phyloP scores from a whole-genome alignment of 345 rosid genomes.

The Bretschneidera sinensis region DNA sequence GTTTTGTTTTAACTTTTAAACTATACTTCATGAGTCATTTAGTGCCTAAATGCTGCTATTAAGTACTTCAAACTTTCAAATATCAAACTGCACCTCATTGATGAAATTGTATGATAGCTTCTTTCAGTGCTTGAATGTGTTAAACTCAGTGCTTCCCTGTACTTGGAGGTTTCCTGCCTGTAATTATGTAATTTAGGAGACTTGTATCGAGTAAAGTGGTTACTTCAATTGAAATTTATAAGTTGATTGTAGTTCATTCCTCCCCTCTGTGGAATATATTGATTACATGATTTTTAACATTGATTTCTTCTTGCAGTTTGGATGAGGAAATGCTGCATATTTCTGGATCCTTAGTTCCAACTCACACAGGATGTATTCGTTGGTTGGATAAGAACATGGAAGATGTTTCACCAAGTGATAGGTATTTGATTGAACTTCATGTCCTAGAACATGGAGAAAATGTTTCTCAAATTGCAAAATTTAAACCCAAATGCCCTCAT shows the following conservation, averaged over 20 bases:
- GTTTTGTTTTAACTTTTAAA: too few species aligned
- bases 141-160: not conserved
- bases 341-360: slow-evolving; percentile 54
- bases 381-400: slow-evolving; percentile 52
- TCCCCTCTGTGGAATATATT: not conserved
- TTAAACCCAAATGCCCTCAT: not conserved
- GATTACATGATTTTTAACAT: slow-evolving; percentile 8
- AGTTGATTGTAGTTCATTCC: not conserved
- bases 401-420: slow-evolving; percentile 26
- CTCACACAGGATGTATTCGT: slow-evolving; percentile 51
- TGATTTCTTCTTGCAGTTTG: slow-evolving; percentile 42
- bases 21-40: too few species aligned
- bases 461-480: slow-evolving; percentile 1
- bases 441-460: not conserved
- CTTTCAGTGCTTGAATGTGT: not conserved
- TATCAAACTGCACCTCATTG: too few species aligned
- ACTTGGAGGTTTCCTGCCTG: too few species aligned
- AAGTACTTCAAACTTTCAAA: too few species aligned
- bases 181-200: too few species aligned
- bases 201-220: too few species aligned
- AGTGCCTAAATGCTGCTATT: too few species aligned
- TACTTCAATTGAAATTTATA: too few species aligned
- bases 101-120: not conserved
- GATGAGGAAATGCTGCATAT: slow-evolving; percentile 74
- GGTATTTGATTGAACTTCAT: slow-evolving; percentile 24